Percentiles rank a stretch among this genome's conserved stretches.
These are phyloP conservation scores for Apodospora peruviana DNA, from an alignment of 495 filamentous ascomycete species.

Conservation along the genomic window DNA sequence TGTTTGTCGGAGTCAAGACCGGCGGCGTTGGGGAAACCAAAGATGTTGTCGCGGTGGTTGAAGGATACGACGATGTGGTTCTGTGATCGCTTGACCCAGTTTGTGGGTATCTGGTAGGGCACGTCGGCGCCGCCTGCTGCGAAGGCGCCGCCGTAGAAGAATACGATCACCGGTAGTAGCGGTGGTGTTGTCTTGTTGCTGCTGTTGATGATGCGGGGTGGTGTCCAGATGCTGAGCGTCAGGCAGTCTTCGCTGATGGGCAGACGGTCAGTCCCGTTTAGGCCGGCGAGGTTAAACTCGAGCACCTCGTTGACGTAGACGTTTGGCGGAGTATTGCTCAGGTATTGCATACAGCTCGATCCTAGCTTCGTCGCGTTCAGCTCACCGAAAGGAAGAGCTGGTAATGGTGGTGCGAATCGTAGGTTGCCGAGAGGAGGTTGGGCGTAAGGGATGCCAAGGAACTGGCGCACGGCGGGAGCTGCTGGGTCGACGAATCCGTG, in stretches of 20 bases:
- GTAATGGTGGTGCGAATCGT: slow-evolving; percentile 34
- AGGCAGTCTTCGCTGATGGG: slow-evolving; percentile 49
- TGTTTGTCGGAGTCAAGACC: slow-evolving; percentile 20
- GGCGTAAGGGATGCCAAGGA: slow-evolving; percentile 54
- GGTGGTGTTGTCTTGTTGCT: no score
- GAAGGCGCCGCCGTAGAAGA: slow-evolving; percentile 28
- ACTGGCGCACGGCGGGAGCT: slow-evolving; percentile 23
- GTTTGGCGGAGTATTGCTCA: slow-evolving; percentile 1
- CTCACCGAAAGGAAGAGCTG: slow-evolving; percentile 6
- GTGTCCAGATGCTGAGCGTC: slow-evolving; percentile 47
- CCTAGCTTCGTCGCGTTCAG: slow-evolving; percentile 11
- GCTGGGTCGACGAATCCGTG: slow-evolving; percentile 9
- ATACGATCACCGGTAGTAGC: slow-evolving; percentile 30
- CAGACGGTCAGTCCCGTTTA: slow-evolving; percentile 11
- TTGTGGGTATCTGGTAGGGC: slow-evolving; percentile 27
- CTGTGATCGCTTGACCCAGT: slow-evolving; percentile 37
- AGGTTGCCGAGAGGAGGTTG: slow-evolving; percentile 42
- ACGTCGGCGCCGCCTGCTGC: slow-evolving; percentile 16
- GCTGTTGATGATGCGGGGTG: no score
- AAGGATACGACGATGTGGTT: slow-evolving; percentile 55
- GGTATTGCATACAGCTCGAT: slow-evolving; percentile 20
- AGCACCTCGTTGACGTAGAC: slow-evolving; percentile 16
- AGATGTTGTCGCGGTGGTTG: slow-evolving; percentile 64
- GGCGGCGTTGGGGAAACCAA: slow-evolving; percentile 48
- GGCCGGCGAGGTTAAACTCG: slow-evolving; percentile 19